These are phyloP conservation scores for Penstemon eatonii DNA, from an alignment of 257 asterid genomes.

Conservation along the genomic window DNA sequence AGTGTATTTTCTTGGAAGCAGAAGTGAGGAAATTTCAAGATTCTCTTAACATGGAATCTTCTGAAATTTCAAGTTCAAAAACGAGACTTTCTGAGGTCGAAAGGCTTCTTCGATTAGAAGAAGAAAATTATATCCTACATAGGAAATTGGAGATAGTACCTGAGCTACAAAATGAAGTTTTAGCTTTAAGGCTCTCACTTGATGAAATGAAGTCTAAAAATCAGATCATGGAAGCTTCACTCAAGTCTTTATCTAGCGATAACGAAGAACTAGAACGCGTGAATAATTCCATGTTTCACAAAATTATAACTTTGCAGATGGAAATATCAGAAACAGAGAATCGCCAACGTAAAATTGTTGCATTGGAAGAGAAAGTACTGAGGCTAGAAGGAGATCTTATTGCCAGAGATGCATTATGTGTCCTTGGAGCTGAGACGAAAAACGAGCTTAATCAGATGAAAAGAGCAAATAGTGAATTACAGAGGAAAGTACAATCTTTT, in stretches of 20 bases:
- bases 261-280: conserved; percentile 36
- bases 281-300: conserved; percentile 26
- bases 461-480: conserved; percentile 33
- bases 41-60: conserved; percentile 25
- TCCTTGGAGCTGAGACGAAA: conserved; percentile 36
- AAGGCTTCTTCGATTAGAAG: conserved; percentile 36
- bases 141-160: conserved; percentile 30
- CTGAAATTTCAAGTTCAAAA: conserved; percentile 16
- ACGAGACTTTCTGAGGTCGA: conserved; percentile 28
- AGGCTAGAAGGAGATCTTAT: conserved; percentile 51
- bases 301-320: conserved; percentile 31
- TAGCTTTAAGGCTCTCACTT: conserved; percentile 32
- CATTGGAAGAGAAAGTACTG: conserved; percentile 45
- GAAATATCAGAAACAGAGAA: conserved; percentile 33
- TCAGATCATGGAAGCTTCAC: conserved; percentile 38
- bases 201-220: conserved; percentile 29
- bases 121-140: conserved; percentile 32
- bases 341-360: conserved; percentile 30
- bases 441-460: conserved; percentile 39
- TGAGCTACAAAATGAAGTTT: conserved; percentile 39
- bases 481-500: conserved; percentile 20
- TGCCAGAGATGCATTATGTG: conserved; percentile 40
- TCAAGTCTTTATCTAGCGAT: conserved; percentile 34
- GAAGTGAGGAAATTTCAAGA: conserved; percentile 34
- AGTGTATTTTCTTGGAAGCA: conserved; percentile 38